These are phyloP conservation scores for Vigna angularis DNA, from an alignment of 306 rosid genomes.

Conservation along the genomic window DNA sequence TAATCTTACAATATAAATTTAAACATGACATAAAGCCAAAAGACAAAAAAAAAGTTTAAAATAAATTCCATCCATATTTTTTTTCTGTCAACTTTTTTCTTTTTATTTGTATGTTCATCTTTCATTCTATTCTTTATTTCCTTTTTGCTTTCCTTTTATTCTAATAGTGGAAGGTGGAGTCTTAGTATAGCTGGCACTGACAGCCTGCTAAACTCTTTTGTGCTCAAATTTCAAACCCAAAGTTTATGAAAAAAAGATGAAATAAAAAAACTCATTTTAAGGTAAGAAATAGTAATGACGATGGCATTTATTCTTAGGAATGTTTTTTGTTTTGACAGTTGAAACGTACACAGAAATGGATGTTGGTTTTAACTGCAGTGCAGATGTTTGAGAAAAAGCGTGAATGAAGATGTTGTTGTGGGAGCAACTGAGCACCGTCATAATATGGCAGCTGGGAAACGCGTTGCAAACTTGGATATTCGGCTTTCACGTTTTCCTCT, in stretches of 20 bases:
- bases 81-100: background rate
- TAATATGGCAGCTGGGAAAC: slow-evolving; percentile 19
- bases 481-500: slow-evolving; percentile 7
- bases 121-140: background rate
- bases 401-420: too few relatives aligned
- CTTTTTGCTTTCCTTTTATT: background rate
- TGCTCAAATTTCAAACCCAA: background rate
- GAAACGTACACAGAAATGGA: too few relatives aligned
- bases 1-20: background rate
- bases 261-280: too few relatives aligned
- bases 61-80: background rate
- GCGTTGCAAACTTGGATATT: slow-evolving; percentile 38
- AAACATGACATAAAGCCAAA: background rate
- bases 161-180: slow-evolving; percentile 27
- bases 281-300: too few relatives aligned
- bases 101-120: background rate
- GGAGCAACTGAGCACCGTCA: too few relatives aligned
- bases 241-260: too few relatives aligned
- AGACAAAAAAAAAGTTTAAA: too few relatives aligned
- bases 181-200: slow-evolving; percentile 9
- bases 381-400: too few relatives aligned
- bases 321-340: too few relatives aligned
- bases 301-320: too few relatives aligned
- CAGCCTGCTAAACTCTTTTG: slow-evolving; percentile 29
- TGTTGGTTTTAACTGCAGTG: too few relatives aligned